Evolutionary conservation across 2,329 filamentous ascomycete genomes (phyloP), one percentile per base, ranked within the genome.

Genomic region (Clonostachys rhizophaga): DNA sequence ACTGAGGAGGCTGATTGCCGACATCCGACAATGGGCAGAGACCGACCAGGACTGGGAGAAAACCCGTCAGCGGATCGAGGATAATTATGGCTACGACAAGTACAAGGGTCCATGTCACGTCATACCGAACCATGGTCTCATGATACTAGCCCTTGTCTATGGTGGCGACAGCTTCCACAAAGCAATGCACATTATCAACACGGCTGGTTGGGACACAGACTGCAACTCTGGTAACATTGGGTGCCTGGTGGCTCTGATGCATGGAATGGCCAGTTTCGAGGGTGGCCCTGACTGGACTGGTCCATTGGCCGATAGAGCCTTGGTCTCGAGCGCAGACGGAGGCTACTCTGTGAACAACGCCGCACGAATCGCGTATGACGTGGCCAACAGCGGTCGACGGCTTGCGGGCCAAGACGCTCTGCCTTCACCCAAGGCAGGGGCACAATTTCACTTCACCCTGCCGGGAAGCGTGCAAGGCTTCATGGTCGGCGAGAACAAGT

Each of bases 221-320:
- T 67, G 64, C 52, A 68, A 67, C 43, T 63, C 64, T 4, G 65
- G 65, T 2, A 68, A 67, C 40, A 47, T 68, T 12, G 65, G 57
- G 3, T 67, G 65, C 34, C 52, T 68, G 3, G 55, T 67, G 2
- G 64, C 58, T 8, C 54, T 66, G 34, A 67, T 68, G 56, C 56
- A 63, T 18, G 65, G 65, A 5, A 44, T 67, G 3, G 16, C 43
- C 2, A 59, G n/a, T n/a, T n/a, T n/a, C n/a, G n/a, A n/a, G n/a
- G n/a, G n/a, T n/a, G n/a, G n/a, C n/a, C n/a, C n/a, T n/a, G n/a
- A n/a, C n/a, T n/a, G n/a, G n/a, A n/a, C n/a, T n/a, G n/a, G n/a
- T n/a, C n/a, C n/a, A n/a, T n/a, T n/a, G n/a, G n/a, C n/a, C n/a
- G n/a, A n/a, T n/a, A n/a, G n/a, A n/a, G n/a, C n/a, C n/a, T n/a